Percentiles rank a stretch among this genome's conserved stretches.
These are phyloP conservation scores for Aspergillus olivimuriae DNA, from an alignment of 495 filamentous ascomycete species.

Conservation along the genomic window DNA sequence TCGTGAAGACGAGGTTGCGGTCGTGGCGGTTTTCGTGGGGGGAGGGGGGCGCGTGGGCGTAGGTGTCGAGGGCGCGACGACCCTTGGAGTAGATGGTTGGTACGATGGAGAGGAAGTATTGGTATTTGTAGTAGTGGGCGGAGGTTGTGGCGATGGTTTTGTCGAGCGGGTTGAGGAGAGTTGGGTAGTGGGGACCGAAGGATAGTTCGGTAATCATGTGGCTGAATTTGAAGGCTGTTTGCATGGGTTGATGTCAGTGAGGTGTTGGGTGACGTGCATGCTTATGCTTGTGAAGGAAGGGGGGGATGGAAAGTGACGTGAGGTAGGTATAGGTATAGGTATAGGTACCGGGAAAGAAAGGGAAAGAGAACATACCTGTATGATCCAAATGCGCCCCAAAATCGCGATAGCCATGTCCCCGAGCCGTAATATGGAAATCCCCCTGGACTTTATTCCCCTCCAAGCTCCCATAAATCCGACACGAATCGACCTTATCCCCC, in stretches of 20 bases:
- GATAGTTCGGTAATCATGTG: constrained; percentile 96
- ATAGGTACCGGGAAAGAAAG: background rate
- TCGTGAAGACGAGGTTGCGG: constrained; percentile 70
- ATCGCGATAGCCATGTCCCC: constrained; percentile 89
- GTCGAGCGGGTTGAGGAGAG: constrained; percentile 90
- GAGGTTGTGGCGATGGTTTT: constrained; percentile 72
- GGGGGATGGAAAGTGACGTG: too few relatives aligned
- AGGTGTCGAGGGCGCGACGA: constrained; percentile 39
- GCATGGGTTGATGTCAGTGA: too few relatives aligned
- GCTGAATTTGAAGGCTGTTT: constrained; percentile 98
- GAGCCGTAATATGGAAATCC: constrained; percentile 95
- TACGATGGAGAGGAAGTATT: constrained; percentile 96
- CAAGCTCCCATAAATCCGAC: constrained; percentile 83
- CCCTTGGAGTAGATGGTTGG: constrained; percentile 84
- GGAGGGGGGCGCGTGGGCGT: constrained; percentile 20
- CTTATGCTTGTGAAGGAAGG: too few relatives aligned
- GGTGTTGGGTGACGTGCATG: too few relatives aligned
- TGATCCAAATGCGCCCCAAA: constrained; percentile 79
- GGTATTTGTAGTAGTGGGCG: constrained; percentile 85
- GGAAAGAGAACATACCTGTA: constrained; percentile 44
- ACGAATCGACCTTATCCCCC: constrained; percentile 51
- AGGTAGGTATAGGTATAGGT: constrained; percentile 1
- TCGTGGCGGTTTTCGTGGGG: constrained; percentile 17
- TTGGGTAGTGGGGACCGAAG: constrained; percentile 92
- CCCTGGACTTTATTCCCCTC: constrained; percentile 95